Evolutionary conservation across 192 early-diverging fungal species (phyloP), one percentile per base, ranked within the genome.

Genomic region (Coemansia sp.): DNA sequence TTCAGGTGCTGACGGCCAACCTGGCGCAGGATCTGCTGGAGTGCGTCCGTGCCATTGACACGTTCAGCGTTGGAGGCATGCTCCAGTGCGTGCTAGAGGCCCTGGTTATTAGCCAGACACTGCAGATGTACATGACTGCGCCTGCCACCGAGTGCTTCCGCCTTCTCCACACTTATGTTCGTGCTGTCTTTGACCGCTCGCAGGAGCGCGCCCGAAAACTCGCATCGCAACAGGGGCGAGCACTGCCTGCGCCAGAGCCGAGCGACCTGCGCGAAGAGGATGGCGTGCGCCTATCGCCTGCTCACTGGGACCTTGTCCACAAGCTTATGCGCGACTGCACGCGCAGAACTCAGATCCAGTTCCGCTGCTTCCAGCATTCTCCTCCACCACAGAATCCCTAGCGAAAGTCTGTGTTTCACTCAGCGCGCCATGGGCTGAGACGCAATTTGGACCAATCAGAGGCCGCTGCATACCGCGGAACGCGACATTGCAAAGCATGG

Each of bases 41-140:
- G 49, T 81, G 85, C 58, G 92, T 94, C 57, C 85, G 92, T 28
- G 67, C 85, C 49, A 85, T 97, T 7, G 94, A 94, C 58, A 64
- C 83, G 54, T 98, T 95, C 72, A 93, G 93, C 61, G 89, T 87
- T 63, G 92, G 89, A 28, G 96, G 96, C 7, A 93, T 94, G 89
- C 71, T 97, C 49, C 96, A 96, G 83, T 94, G 92, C n/a, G 92
- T 90, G 7, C 75, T 96, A 6, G 96, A 98, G 76, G 91, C 88
- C 56, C 88, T 94, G 72, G 91, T 96, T 58, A 88, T 97, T 67
- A 87, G 93, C 64, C 90, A 89, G 69, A 93, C 90, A 2, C 67
- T 98, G 31, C 73, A 87, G 21, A 82, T 86, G 64, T 98, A 92
- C 75, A 82, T 92, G 62, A 88, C 86, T 5, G 72, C 85, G 14